These are phyloP conservation scores for Torulaspora maleeae DNA, from an alignment of 805 yeast genomes.

Conservation along the genomic window DNA sequence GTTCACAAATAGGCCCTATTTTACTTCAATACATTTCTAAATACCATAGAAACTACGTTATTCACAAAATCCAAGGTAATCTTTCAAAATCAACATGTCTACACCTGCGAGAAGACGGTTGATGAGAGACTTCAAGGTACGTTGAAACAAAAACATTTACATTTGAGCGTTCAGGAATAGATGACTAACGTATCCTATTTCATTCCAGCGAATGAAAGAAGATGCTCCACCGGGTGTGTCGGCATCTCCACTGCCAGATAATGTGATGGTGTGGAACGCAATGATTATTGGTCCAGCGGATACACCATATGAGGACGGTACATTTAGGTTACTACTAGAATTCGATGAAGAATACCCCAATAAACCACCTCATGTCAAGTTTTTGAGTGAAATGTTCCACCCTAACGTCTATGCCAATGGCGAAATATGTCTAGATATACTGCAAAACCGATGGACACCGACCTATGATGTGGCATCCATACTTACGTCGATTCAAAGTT, in stretches of 20 bases:
- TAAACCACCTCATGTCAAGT: conserved; percentile 91
- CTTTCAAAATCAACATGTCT: conserved; percentile 53
- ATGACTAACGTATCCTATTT: conserved; percentile 18
- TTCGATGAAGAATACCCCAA: conserved; percentile 97
- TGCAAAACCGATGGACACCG: conserved; percentile 98
- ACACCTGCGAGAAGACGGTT: conserved; percentile 98
- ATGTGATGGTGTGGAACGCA: conserved; percentile 96
- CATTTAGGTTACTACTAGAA: conserved; percentile 77
- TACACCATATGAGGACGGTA: conserved; percentile 97
- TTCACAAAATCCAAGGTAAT: background rate
- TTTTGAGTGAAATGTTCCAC: conserved; percentile 92
- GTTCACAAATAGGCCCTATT: background rate
- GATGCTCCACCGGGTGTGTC: conserved; percentile 98
- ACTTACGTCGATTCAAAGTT: conserved; percentile 84
- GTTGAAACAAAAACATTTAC: conserved; percentile 23
- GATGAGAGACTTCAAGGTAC: conserved; percentile 93
- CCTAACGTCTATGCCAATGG: conserved; percentile 96
- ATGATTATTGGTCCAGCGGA: conserved; percentile 96
- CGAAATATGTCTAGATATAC: conserved; percentile 89
- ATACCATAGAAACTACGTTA: background rate
- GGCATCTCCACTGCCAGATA: conserved; percentile 94
- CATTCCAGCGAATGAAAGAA: conserved; percentile 77
- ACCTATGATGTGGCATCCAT: conserved; percentile 96
- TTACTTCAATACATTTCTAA: background rate
- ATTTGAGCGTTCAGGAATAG: background rate